Base-by-base conservation (phyloP, 768 basidiomycete genomes). In the Kondoa subrosea region DNA sequence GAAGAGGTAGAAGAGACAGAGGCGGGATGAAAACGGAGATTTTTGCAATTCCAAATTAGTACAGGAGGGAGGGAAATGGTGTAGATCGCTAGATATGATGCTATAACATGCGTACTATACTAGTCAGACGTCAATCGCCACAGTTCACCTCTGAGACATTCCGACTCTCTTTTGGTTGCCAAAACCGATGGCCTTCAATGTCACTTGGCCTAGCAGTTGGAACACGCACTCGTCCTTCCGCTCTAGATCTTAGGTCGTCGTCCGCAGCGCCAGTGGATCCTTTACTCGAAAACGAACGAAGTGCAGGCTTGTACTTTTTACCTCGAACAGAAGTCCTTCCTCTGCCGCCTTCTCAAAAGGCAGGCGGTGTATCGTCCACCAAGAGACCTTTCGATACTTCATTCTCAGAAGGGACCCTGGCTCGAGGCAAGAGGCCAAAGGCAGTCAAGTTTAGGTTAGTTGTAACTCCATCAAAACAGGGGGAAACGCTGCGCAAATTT, bases 341-440 rank as follows among this genome's bases (percentile, higher is more conserved):
- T 8, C 21, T 50, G 21, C 40, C 40, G 8, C 40, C 40, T 50
- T 50, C 40, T 8, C 40, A 50, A 50, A 50, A 50, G 40, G 21
- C 40, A 26, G 29, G 4, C 34, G 70, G 67, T 2, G 69, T 4
- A 33, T 30, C 15, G 26, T 56, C 30, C 12, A 27, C 65, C 30
- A 66, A 57, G 65, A 56, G 56, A 33, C 27, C 66, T 21, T 30
- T 67, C 32, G 33, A 34, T 27, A 27, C 50, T 17, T 57, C 66
- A 25, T n/a, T 21, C n/a, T 16, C 69, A 1, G n/a, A 56, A 1
- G 71, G 63, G 0, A 69, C 71, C 0, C n/a, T 72, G 12, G 68
- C 70, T 4, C n/a, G 72, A 15, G 70, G 70, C 1, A 73, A 73
- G 59, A n/a, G 72, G 26, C 72, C 72, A 3, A 73, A 73, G 63